A percentile compares a stretch with the other conserved stretches of the same genome.
Conservation (phyloP, 768 basidiomycete species). For the Daedalea quercina region DNA sequence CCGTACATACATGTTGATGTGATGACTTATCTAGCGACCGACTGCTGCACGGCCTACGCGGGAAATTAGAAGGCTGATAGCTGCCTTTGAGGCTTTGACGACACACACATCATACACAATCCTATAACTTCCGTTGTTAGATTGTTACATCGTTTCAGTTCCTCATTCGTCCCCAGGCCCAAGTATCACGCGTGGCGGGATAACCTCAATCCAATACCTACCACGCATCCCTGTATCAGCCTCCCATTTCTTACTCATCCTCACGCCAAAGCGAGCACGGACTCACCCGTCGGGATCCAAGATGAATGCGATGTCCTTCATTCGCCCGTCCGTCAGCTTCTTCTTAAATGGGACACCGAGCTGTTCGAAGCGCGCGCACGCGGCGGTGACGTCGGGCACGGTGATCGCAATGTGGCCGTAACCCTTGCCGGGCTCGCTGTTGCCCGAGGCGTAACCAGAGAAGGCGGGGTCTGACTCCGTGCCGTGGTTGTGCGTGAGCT, state of each 20-base stretch:
- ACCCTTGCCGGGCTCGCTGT: conserved; percentile 67
- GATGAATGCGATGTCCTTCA: conserved; percentile 79
- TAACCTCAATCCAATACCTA: conserved; percentile 59
- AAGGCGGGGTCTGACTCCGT: conserved; percentile 74
- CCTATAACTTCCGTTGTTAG: no score
- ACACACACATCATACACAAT: no score
- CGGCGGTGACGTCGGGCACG: conserved; percentile 72
- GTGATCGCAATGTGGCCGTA: conserved; percentile 88
- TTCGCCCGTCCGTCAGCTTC: conserved; percentile 73
- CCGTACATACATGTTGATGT: no score
- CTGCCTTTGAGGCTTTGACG: no score
- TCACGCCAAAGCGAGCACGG: not conserved
- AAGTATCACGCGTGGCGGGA: conserved; percentile 17
- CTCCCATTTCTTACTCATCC: no score
- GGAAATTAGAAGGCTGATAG: no score
- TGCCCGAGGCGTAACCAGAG: conserved; percentile 79
- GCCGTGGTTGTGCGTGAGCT: conserved; percentile 85
- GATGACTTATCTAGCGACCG: no score
- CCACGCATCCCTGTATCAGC: not conserved
- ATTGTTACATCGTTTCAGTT: no score
- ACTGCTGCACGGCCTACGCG: no score
- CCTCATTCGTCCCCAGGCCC: conserved; percentile 1
- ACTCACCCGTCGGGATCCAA: conserved; percentile 75
- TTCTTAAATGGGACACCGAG: conserved; percentile 84
- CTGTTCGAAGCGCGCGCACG: conserved; percentile 75